Evolutionary conservation across 2,329 filamentous ascomycete genomes (phyloP), one percentile per base, ranked within the genome.

Genomic region (Microdochium trichocladiopsis): DNA sequence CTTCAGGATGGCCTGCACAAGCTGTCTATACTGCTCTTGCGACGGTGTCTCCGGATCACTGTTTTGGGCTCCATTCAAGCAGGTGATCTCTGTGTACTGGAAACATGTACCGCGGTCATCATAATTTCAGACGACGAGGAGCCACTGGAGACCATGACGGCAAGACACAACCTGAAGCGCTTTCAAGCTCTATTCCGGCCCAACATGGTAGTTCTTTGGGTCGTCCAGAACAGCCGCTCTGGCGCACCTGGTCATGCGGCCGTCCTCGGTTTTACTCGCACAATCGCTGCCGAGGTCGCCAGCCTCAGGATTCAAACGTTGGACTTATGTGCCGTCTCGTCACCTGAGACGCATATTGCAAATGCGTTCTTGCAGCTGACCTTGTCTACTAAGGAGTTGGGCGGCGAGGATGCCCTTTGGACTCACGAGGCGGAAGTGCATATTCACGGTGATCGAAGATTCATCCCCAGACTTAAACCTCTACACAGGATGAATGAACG

Each of bases 181-280:
- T 53, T 67, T 2, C 58, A 56, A 14, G 53, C 50, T 12, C 56
- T 67, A 11, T 51, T 67, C 24, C 47, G 23, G 3, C 47, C 47
- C 5, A 28, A 28, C 14, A 25, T 28, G 50, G 61, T 57, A 5
- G 51, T 61, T 0, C 56, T 67, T 9, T 67, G 65, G 65, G 48
- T 64, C 18, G 64, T 62, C 0, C 47, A 51, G 9, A 56, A 59
- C 14, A 53, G 58, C 1, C 51, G 56, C 4, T 53, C 22, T 22
- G 57, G 52, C 8, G 63, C 62, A 10, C 62, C 63, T 2, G 58
- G 61, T 0, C 57, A 62, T 12, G 62, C 63, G 9, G 63, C 63
- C 10, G 63, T 60, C 3, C 57, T 66, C 25, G 65, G 65, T 0
- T 64, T 67, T 47, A 52, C 61, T 2, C 62, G 65, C n/a, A 67